phyloP scores from a whole-genome alignment of 306 rosid species.

The Delonix regia region DNA sequence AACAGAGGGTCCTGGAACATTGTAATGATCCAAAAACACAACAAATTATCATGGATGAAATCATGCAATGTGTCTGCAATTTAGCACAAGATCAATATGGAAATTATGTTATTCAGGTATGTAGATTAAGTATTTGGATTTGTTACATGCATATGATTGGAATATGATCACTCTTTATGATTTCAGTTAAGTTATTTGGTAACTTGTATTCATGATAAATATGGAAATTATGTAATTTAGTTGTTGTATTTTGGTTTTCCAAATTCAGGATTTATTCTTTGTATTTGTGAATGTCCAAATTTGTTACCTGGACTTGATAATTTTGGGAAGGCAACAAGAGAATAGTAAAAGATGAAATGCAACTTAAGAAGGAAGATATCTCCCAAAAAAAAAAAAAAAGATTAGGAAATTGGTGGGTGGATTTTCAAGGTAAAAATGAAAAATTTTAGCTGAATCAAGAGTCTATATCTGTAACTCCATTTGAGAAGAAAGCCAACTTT shows the following conservation, averaged over 20 bases:
- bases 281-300: background rate
- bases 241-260: background rate
- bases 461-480: background rate
- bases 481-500: background rate
- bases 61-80: conserved; percentile 86
- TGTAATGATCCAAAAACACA: conserved; percentile 78
- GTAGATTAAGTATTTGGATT: conserved; percentile 9
- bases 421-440: background rate
- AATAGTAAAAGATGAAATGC: background rate
- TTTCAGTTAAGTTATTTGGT: background rate
- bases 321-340: background rate
- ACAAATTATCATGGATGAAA: conserved; percentile 88
- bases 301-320: background rate
- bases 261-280: background rate
- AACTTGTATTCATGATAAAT: background rate
- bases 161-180: conserved; percentile 3
- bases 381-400: background rate
- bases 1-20: conserved; percentile 95
- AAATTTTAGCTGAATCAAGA: background rate
- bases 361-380: background rate
- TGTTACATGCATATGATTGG: conserved; percentile 16
- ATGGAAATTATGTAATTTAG: background rate
- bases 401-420: background rate
- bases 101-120: conserved; percentile 97
- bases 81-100: conserved; percentile 98